Evolutionary conservation across 179 eudicot genomes (phyloP).

Genomic region (Patellifolia procumbens): DNA sequence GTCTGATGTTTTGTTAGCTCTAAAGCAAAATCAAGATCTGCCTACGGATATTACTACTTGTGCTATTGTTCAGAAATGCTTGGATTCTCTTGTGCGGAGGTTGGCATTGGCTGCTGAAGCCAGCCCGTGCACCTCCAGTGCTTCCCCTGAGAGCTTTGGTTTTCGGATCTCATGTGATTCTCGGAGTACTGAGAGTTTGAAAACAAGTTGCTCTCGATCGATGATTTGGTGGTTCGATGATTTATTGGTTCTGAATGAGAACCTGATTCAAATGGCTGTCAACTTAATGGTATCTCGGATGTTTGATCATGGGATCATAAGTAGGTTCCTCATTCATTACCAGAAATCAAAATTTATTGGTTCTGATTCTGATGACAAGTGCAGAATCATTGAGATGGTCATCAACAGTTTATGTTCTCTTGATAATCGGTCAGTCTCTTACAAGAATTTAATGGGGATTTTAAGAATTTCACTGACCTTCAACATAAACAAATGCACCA

Average conservation of each 20-base stretch:
- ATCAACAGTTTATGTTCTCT: constrained; percentile 47
- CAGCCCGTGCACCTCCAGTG: constrained; percentile 63
- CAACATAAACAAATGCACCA: constrained; percentile 33
- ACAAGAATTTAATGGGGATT: constrained; percentile 64
- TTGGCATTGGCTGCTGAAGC: constrained; percentile 47
- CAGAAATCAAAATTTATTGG: constrained; percentile 52
- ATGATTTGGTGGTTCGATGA: constrained; percentile 87
- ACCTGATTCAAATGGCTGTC: constrained; percentile 38
- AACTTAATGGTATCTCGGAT: constrained; percentile 49
- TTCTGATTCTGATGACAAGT: constrained; percentile 45
- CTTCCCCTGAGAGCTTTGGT: constrained; percentile 71
- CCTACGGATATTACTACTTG: constrained; percentile 28
- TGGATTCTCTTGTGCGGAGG: constrained; percentile 56
- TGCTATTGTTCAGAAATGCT: constrained; percentile 40
- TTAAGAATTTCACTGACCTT: constrained; percentile 44
- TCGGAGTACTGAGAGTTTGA: constrained; percentile 64
- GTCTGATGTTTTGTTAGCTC: constrained; percentile 60
- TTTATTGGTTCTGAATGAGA: constrained; percentile 38
- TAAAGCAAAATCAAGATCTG: constrained; percentile 54
- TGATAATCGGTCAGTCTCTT: constrained; percentile 43
- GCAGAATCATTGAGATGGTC: constrained; percentile 48
- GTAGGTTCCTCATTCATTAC: constrained; percentile 68
- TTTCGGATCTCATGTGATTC: constrained; percentile 68
- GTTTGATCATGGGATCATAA: constrained; percentile 49
- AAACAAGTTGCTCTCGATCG: constrained; percentile 38